Evolutionary conservation across 2,329 filamentous ascomycete species (phyloP).

Genomic region (Penicillium hordei): DNA sequence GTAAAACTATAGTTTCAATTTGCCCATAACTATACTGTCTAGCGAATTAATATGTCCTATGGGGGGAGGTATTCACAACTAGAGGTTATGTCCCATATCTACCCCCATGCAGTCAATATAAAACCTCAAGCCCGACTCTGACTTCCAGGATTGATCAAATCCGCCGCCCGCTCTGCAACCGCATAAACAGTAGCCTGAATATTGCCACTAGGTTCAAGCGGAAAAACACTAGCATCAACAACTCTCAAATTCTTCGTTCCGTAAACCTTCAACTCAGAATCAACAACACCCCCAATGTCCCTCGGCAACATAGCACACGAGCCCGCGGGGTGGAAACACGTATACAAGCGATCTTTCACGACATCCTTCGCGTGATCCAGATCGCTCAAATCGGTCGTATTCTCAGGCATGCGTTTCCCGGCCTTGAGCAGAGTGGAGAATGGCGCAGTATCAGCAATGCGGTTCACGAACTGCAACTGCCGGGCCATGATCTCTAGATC

Average conservation of each 20-base stretch:
- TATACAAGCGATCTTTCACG: constrained; percentile 23
- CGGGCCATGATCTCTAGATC: constrained; percentile 45
- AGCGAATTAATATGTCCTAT: neutral
- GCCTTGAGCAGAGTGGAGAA: constrained; percentile 21
- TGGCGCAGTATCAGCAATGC: constrained; percentile 22
- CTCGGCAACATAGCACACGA: constrained; percentile 37
- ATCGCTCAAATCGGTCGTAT: constrained; percentile 10
- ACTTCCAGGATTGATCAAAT: constrained; percentile 17
- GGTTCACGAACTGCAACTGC: constrained; percentile 28
- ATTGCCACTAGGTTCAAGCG: constrained; percentile 38
- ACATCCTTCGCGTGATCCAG: constrained; percentile 21
- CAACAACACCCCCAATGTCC: constrained; percentile 33
- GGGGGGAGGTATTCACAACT: neutral
- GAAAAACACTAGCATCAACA: constrained; percentile 39
- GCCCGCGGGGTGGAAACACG: constrained; percentile 31
- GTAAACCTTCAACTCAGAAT: constrained; percentile 28
- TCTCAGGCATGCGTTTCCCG: constrained; percentile 11
- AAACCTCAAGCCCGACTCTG: neutral
- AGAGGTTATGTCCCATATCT: neutral
- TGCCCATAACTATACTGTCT: neutral
- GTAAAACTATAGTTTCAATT: neutral
- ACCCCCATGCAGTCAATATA: neutral
- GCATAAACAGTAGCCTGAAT: constrained; percentile 41
- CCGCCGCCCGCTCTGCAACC: constrained; percentile 34
- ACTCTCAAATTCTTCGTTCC: constrained; percentile 35